Evolutionary conservation across 495 filamentous ascomycete species (phyloP).

Genomic region (Lasiosphaeria miniovina): DNA sequence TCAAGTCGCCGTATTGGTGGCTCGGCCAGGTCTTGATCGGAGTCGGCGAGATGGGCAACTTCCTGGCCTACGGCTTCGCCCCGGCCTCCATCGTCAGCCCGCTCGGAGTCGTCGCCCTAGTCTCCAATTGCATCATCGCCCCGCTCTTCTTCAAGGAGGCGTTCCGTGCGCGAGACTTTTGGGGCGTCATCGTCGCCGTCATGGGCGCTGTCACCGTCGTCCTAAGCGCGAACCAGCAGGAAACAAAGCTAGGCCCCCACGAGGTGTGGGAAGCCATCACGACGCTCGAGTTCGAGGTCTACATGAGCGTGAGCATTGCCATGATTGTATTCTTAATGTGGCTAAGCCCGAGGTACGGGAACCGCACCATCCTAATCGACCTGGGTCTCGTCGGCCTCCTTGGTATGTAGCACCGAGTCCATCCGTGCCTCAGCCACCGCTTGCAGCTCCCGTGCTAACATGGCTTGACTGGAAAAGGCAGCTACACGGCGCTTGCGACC

Average conservation of each 20-base stretch:
- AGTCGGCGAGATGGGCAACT: conserved; percentile 92
- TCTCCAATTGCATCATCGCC: conserved; percentile 95
- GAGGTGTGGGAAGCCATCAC: conserved; percentile 89
- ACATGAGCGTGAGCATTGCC: conserved; percentile 69
- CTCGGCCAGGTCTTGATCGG: conserved; percentile 84
- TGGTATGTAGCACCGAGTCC: conserved; percentile 53
- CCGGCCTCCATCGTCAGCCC: conserved; percentile 97
- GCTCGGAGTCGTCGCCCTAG: conserved; percentile 86
- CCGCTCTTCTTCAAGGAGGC: conserved; percentile 87
- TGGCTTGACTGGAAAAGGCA: conserved; percentile 56
- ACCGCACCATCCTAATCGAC: conserved; percentile 85
- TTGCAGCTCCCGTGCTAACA: not conserved
- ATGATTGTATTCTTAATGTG: conserved; percentile 75
- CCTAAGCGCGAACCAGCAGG: conserved; percentile 82
- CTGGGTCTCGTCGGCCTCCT: conserved; percentile 89
- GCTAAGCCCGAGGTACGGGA: conserved; percentile 77
- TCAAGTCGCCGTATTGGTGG: conserved; percentile 96
- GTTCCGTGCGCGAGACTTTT: conserved; percentile 80
- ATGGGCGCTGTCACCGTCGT: conserved; percentile 90
- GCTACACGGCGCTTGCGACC: conserved; percentile 91
- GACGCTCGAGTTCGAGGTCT: conserved; percentile 85
- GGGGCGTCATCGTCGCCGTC: conserved; percentile 82
- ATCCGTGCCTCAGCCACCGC: not conserved
- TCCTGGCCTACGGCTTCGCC: conserved; percentile 97
- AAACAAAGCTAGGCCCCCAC: conserved; percentile 85